Percentiles rank a stretch among this genome's conserved stretches.
Evolutionary conservation across 768 basidiomycete genomes (phyloP).

Genomic region (Pisolithus orientalis): DNA sequence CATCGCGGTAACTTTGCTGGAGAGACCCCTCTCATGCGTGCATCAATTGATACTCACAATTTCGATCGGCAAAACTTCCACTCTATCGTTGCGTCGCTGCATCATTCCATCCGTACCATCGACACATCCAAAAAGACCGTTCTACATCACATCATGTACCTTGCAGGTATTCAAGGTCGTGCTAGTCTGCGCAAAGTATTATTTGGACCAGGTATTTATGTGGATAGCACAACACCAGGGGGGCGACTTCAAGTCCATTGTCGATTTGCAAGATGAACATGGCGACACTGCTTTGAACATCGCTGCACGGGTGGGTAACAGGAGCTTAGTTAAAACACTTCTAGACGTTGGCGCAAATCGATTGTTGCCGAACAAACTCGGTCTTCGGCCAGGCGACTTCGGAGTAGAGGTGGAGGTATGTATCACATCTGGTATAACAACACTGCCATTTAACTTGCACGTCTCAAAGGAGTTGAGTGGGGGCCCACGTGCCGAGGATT

Average conservation of each 20-base stretch:
- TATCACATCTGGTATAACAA: conserved; percentile 1
- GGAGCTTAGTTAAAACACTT: conserved; percentile 77
- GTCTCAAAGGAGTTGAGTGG: conserved; percentile 56
- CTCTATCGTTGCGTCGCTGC: conserved; percentile 54
- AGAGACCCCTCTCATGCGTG: conserved; percentile 91
- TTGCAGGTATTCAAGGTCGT: conserved; percentile 89
- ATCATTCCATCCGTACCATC: conserved; percentile 76
- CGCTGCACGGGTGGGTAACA: conserved; percentile 88
- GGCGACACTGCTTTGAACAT: conserved; percentile 96
- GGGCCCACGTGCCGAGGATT: conserved; percentile 69
- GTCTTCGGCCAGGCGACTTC: conserved; percentile 89
- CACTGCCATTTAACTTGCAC: background rate
- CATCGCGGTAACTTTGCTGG: conserved; percentile 90
- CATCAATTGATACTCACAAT: conserved; percentile 84
- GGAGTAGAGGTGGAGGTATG: conserved; percentile 88
- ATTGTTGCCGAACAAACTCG: conserved; percentile 84
- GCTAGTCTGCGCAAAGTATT: conserved; percentile 81
- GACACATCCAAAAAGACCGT: conserved; percentile 84
- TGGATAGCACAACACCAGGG: conserved; percentile 77
- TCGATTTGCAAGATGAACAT: conserved; percentile 90
- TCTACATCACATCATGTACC: conserved; percentile 84
- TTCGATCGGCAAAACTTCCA: conserved; percentile 74
- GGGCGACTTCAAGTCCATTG: conserved; percentile 70
- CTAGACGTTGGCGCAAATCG: conserved; percentile 92
- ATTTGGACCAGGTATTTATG: conserved; percentile 83